Base-by-base conservation (phyloP, 345 rosid species). In the Bruguiera sexangula region DNA sequence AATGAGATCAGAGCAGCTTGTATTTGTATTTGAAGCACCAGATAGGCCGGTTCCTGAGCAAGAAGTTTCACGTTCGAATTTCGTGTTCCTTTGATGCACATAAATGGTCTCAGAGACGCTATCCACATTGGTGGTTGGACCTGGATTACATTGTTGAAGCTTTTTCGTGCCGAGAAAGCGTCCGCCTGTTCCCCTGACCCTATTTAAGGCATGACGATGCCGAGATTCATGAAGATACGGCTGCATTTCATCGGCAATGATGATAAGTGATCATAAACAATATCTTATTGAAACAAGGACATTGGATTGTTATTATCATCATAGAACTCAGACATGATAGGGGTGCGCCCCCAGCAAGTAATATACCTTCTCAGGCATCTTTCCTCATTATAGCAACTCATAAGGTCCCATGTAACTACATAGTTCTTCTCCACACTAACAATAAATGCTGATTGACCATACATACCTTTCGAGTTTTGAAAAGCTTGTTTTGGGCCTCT, bases 141-240 rank as follows among this genome's bases (percentile, higher is more conserved):
- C 65, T 8, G 68, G 57, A 58, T 62, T 30, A 4, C 65, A 11
- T n/a, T 72, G 73, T 51, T 60, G 79, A 52, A 51, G 67, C 71
- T 65, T 79, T 54, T 85, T 82, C 6, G 65, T 65, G 77, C 81
- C 70, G 72, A 85, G 80, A 72, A 85, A 85, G 21, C 86, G 84
- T 18, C 88, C 88, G 8, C 86, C 85, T 3, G 83, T 69, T n/a
- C 88, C 88, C 61, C 88, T 68, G 36, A 75, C 77, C 77, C 88
- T 73, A 30, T 75, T 85, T 48, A 82, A 30, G 2, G 88, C 88
- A 70, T 85, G 88, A 51, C 59, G 66, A 63, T 85, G 88, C 62
- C 88, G 69, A n/a, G 88, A 82, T 74, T 85, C 86, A 1, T 85
- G 88, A 58, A 82, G 86, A 64, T 82, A 85, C 4, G 88, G 86